Conservation (phyloP, 2,329 filamentous ascomycete species). For the Xylaria sp. region DNA sequence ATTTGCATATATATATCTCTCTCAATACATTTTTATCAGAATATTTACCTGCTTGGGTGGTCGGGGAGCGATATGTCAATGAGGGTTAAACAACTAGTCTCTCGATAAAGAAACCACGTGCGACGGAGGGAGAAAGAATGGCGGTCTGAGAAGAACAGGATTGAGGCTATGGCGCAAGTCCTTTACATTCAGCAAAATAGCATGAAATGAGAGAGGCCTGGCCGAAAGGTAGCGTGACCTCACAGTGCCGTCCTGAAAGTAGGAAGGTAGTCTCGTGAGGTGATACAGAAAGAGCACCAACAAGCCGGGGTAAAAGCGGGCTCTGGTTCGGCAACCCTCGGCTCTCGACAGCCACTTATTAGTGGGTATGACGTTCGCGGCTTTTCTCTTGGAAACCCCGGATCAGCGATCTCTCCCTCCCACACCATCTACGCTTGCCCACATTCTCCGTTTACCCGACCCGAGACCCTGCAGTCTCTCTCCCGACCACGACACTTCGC, state of each 20-base stretch:
- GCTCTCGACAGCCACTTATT: slow-evolving; percentile 27
- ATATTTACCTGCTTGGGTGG: too few species aligned
- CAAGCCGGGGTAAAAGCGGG: background rate
- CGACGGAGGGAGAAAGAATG: too few species aligned
- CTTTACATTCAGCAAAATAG: too few species aligned
- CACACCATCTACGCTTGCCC: background rate
- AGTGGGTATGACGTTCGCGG: slow-evolving; percentile 37
- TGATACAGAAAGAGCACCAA: background rate
- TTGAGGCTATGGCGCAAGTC: too few species aligned
- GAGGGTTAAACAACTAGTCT: too few species aligned
- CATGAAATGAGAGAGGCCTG: too few species aligned
- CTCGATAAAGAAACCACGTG: too few species aligned
- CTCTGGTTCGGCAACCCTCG: slow-evolving; percentile 39
- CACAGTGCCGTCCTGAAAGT: background rate
- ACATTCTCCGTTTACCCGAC: slow-evolving; percentile 22
- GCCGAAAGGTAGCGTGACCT: too few species aligned
- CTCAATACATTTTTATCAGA: too few species aligned
- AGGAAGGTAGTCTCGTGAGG: background rate
- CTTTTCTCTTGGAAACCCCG: slow-evolving; percentile 20
- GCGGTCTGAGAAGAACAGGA: too few species aligned
- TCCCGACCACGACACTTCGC: background rate
- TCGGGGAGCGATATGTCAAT: too few species aligned
- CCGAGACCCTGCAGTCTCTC: background rate
- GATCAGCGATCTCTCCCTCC: slow-evolving; percentile 15
- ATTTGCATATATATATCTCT: too few species aligned